Percentiles rank a stretch among this genome's conserved stretches.
Evolutionary conservation across 148 eudicot species (phyloP).

Genomic region (Suaeda aralocaspica): DNA sequence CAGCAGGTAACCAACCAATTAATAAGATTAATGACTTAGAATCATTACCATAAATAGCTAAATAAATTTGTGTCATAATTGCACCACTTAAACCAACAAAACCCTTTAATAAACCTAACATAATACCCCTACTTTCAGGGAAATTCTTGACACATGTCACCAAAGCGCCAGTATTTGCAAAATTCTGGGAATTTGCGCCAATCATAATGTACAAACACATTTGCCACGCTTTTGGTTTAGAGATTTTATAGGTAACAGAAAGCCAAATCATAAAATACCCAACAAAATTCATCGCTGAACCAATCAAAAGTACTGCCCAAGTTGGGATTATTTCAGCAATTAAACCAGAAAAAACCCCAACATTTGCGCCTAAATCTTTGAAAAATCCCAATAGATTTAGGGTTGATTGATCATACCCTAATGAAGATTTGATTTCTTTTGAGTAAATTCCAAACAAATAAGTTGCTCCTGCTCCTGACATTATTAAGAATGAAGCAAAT

Average conservation of each 20-base stretch:
- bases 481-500: conserved; percentile 35
- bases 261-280: conserved; percentile 55
- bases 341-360: conserved; percentile 43
- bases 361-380: conserved; percentile 45
- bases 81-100: conserved; percentile 53
- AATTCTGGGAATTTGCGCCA: conserved; percentile 40
- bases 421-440: conserved; percentile 35
- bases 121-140: conserved; percentile 41
- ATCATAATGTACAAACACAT: conserved; percentile 42
- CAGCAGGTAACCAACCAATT: conserved; percentile 53
- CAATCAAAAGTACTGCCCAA: conserved; percentile 41
- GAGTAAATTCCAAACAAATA: conserved; percentile 44
- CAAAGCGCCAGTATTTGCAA: conserved; percentile 43
- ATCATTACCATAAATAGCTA: conserved; percentile 38
- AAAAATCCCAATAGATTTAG: conserved; percentile 41
- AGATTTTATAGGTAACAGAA: conserved; percentile 20
- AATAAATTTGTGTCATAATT: conserved; percentile 33
- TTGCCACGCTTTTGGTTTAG: conserved; percentile 34
- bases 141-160: conserved; percentile 46
- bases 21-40: conserved; percentile 39
- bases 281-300: conserved; percentile 42
- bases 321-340: conserved; percentile 41
- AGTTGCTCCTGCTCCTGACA: conserved; percentile 43
- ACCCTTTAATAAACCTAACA: conserved; percentile 44
- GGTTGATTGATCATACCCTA: conserved; percentile 47